Conservation (phyloP, 2,329 filamentous ascomycete genomes). For the Diaporthe humulicola region DNA sequence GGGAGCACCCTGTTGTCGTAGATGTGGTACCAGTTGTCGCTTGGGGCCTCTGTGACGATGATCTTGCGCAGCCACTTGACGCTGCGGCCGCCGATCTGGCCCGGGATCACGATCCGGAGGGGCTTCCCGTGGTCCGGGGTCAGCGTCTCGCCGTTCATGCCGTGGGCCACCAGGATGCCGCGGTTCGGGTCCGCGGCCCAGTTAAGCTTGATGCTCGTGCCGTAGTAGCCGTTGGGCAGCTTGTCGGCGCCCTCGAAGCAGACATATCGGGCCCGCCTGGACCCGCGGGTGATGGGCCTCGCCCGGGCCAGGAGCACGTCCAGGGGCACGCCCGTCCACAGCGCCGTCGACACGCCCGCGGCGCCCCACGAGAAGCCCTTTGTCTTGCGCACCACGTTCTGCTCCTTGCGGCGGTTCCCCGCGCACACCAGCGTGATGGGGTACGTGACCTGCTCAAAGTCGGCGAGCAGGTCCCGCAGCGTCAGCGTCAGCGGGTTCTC, state of each 20-base stretch:
- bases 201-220: conserved; percentile 87
- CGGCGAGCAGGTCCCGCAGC: conserved; percentile 77
- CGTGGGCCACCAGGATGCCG: conserved; percentile 88
- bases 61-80: conserved; percentile 93
- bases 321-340: conserved; percentile 88
- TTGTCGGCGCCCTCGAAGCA: conserved; percentile 94
- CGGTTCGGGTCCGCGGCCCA: conserved; percentile 88
- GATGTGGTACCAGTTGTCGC: conserved; percentile 95
- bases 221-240: conserved; percentile 89
- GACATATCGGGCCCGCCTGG: conserved; percentile 80
- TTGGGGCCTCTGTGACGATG: conserved; percentile 82
- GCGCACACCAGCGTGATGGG: conserved; percentile 93
- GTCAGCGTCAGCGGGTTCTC: conserved; percentile 80
- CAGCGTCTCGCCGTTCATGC: conserved; percentile 89
- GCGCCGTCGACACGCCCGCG: conserved; percentile 85
- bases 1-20: conserved; percentile 93
- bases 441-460: conserved; percentile 86
- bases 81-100: conserved; percentile 91
- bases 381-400: conserved; percentile 89
- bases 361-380: conserved; percentile 97
- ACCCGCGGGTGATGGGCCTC: neutral
- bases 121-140: conserved; percentile 89
- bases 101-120: conserved; percentile 85
- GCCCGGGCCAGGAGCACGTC: conserved; percentile 78
- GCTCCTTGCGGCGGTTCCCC: conserved; percentile 92